Evolutionary conservation across 75 land plant species (phyloP).

Genomic region (Pinus tabuliformis): DNA sequence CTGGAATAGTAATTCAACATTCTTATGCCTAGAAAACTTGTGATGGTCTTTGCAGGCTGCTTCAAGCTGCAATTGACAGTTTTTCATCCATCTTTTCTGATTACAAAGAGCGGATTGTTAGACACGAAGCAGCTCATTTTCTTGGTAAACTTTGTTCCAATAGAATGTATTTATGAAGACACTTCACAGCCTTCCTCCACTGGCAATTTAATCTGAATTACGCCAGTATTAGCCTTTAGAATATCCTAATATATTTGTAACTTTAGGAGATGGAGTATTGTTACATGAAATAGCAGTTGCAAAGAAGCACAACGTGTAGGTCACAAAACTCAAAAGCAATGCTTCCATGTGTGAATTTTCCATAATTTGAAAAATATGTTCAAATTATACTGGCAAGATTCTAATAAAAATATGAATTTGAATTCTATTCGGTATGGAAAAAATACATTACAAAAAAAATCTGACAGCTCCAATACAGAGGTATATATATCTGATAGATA

Average conservation of each 20-base stretch:
- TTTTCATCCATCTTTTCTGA: slow-evolving; percentile 85
- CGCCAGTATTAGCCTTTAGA: not conserved
- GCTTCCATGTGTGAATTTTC: not conserved
- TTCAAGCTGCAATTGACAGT: slow-evolving; percentile 78
- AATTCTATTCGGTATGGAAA: too few relatives aligned
- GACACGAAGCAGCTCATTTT: slow-evolving; percentile 99
- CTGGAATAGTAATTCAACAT: not conserved
- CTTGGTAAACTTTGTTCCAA: slow-evolving; percentile 33
- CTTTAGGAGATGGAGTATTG: not conserved
- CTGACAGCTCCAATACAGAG: too few relatives aligned
- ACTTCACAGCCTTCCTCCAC: not conserved
- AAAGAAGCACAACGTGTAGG: not conserved
- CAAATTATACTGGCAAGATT: too few relatives aligned
- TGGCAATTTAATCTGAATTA: not conserved
- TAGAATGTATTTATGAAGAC: slow-evolving; percentile 5
- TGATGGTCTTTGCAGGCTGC: slow-evolving; percentile 44
- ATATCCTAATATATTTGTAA: not conserved
- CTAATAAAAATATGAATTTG: too few relatives aligned
- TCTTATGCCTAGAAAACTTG: not conserved
- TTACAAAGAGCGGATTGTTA: slow-evolving; percentile 80
- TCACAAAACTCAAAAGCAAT: not conserved
- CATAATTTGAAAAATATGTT: too few relatives aligned
- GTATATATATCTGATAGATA: too few relatives aligned
- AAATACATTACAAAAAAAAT: too few relatives aligned
- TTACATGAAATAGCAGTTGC: not conserved